phyloP scores from a whole-genome alignment of 306 rosid genomes.

The Vigna angularis region DNA sequence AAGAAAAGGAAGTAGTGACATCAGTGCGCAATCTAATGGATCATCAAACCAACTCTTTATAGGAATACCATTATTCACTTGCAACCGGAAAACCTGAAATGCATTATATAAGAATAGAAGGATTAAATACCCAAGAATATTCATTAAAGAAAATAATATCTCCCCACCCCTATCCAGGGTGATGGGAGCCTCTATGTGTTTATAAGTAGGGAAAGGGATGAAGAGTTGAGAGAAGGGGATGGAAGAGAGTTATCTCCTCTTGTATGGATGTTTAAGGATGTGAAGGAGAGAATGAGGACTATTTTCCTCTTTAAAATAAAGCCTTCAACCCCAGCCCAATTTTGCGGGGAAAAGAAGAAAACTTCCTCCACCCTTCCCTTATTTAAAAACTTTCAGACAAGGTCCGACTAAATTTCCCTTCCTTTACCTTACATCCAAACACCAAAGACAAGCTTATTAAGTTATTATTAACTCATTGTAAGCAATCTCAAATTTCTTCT shows the following conservation, averaged over 20 bases:
- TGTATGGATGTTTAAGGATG: constrained; percentile 8
- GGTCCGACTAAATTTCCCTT: constrained; percentile 7
- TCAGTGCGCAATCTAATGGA: constrained; percentile 78
- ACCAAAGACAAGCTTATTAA: background rate
- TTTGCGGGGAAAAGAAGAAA: background rate
- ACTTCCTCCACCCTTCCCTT: background rate
- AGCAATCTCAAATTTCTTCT: constrained; percentile 7
- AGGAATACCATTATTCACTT: constrained; percentile 98
- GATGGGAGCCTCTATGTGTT: background rate
- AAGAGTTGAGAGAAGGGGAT: background rate
- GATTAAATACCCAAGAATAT: constrained; percentile 46
- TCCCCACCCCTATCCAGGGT: constrained; percentile 15
- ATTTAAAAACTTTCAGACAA: background rate
- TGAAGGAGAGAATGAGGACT: background rate
- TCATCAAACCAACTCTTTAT: constrained; percentile 99
- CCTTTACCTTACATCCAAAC: constrained; percentile 12
- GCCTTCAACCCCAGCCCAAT: constrained; percentile 9
- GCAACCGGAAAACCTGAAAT: constrained; percentile 96
- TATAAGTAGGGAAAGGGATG: background rate
- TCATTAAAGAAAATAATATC: constrained; percentile 8
- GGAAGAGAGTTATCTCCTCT: constrained; percentile 24
- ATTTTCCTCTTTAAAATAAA: constrained; percentile 27
- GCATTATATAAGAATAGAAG: constrained; percentile 41
- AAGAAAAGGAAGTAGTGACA: constrained; percentile 95
- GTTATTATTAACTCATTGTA: constrained; percentile 16